Base-by-base conservation (phyloP, 768 basidiomycete species). In the Fomitopsis serialis region DNA sequence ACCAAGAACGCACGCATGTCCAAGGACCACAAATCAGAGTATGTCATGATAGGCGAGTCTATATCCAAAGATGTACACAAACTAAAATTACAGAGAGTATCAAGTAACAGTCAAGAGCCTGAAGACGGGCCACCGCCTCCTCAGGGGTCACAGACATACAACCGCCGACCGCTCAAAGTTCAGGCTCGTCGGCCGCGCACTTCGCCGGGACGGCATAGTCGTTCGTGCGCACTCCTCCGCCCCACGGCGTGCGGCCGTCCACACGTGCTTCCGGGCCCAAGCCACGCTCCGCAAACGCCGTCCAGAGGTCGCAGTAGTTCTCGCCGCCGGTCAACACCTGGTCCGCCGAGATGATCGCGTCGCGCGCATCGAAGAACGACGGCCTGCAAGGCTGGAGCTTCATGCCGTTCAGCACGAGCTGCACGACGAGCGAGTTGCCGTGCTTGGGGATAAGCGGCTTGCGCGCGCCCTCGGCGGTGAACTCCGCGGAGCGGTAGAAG, bases 371-470 rank as follows among this genome's bases (percentile, higher is more conserved):
- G 63, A 93, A 89, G 85, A 96, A 95, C 44, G 76, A 78, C 19
- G 96, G 96, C 24, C 87, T 79, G 73, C 96, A 99, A 3, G 86
- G 83, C 66, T 98, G 95, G 42, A 97, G 74, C 78, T 98, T 98
- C 94, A 99, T 96, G 10, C 78, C 94, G 65, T 87, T 85, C 25
- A 98, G 51, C 42, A 97, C 86, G 43, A 98, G 84, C 77, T 92
- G 90, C 11, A 92, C 69, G 36, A 79, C 74, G 51, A 98, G 75
- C 23, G 95, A 84, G 74, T 98, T 98, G 5, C 95, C 95, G 63
- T 96, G 87, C 72, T 85, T 89, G 52, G 96, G 95, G 11, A 98
- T 76, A 29, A 87, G 76, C 9, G 85, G 78, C 61, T 72, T 76
- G 59, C 77, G 75, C 46, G 68, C 73, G 23, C 76, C 75, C 0